Percentiles rank a stretch among this genome's conserved stretches.
Conservation (phyloP, 176 grass and related monocot species). For the Lolium perenne region DNA sequence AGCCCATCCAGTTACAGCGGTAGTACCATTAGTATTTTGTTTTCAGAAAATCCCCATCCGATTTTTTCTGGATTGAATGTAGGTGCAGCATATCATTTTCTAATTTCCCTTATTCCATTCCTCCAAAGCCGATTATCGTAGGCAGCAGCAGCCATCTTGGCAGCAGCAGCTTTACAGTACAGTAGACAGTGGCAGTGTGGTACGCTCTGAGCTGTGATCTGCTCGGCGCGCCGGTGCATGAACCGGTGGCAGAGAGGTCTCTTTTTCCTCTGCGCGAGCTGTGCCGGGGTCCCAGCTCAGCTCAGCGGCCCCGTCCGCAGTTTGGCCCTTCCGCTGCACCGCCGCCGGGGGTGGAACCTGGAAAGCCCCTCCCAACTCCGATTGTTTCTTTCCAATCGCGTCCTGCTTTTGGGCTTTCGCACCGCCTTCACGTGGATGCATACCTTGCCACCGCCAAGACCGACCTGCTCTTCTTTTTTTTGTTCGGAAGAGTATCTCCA, state of each 20-base stretch:
- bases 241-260: background rate
- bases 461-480: background rate
- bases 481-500: no score
- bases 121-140: no score
- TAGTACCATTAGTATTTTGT: no score
- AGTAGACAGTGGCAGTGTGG: no score
- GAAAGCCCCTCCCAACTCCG: background rate
- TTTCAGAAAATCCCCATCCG: no score
- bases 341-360: background rate
- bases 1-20: no score
- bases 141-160: no score
- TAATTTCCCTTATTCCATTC: no score
- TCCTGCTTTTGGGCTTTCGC: background rate
- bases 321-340: no score
- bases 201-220: constrained; percentile 24
- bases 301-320: background rate
- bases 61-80: no score
- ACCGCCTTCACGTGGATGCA: background rate
- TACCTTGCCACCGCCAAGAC: background rate
- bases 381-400: background rate
- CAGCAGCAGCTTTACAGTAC: no score
- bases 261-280: background rate
- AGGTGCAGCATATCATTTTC: no score
- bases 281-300: background rate
- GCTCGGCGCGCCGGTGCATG: background rate